Evolutionary conservation across 2,329 filamentous ascomycete genomes (phyloP).

Genomic region (Tolypocladium ophioglossoides): DNA sequence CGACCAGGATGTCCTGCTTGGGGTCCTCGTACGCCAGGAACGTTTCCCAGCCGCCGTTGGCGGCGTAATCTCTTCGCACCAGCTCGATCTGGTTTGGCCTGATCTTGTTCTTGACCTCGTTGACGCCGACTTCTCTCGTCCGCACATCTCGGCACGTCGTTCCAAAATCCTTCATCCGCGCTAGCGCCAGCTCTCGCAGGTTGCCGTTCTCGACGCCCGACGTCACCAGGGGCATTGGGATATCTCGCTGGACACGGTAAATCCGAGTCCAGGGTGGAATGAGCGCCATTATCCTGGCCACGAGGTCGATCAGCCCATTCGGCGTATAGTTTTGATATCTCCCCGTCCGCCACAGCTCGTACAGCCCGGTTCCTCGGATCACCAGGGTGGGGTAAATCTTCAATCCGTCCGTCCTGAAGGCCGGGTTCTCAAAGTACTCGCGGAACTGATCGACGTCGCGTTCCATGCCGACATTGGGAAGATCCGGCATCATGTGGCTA

Average conservation of each 20-base stretch:
- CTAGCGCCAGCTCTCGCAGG: conserved; percentile 80
- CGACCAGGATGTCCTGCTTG: conserved; percentile 96
- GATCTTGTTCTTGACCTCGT: conserved; percentile 99
- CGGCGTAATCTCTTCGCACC: conserved; percentile 83
- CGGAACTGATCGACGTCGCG: conserved; percentile 93
- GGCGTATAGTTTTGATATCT: conserved; percentile 98
- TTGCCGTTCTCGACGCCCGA: conserved; percentile 98
- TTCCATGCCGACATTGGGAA: conserved; percentile 98
- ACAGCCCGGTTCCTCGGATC: conserved; percentile 89
- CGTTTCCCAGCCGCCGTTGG: conserved; percentile 97
- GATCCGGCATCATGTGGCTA: conserved; percentile 98
- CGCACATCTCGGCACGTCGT: conserved; percentile 94
- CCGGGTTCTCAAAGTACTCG: conserved; percentile 96
- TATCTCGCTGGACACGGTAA: conserved; percentile 96
- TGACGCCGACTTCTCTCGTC: conserved; percentile 93
- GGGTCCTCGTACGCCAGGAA: conserved; percentile 97
- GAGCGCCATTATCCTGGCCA: conserved; percentile 89
- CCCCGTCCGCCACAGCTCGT: conserved; percentile 94
- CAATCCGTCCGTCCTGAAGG: conserved; percentile 88
- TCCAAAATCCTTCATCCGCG: conserved; percentile 98
- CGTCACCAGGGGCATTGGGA: conserved; percentile 99
- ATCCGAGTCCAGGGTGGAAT: conserved; percentile 97
- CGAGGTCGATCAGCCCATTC: conserved; percentile 89
- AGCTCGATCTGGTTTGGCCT: conserved; percentile 92
- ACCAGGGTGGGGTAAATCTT: conserved; percentile 98